phyloP scores from a whole-genome alignment of 2,329 filamentous ascomycete genomes.

The Purpureocillium lavendulum region DNA sequence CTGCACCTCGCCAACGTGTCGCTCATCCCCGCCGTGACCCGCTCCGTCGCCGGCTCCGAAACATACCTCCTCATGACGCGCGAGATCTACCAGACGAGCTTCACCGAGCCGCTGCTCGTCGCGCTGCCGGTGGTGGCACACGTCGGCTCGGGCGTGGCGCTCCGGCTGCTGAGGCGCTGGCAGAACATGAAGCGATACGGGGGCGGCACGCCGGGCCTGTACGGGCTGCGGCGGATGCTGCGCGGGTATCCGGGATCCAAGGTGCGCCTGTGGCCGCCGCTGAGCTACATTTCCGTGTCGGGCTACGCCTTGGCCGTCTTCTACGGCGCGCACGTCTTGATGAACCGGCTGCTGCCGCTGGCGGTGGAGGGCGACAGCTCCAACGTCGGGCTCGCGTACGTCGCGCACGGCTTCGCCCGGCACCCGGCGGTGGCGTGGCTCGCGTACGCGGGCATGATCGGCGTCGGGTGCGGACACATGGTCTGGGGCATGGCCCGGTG shows the following conservation, averaged over 20 bases:
- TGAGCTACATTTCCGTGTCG: slow-evolving; percentile 62
- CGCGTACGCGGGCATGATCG: slow-evolving; percentile 62
- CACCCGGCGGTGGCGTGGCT: slow-evolving; percentile 58
- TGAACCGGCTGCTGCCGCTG: slow-evolving; percentile 70
- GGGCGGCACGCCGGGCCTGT: slow-evolving; percentile 50
- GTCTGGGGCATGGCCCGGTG: slow-evolving; percentile 82
- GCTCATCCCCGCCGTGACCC: slow-evolving; percentile 66
- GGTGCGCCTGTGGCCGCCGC: slow-evolving; percentile 51
- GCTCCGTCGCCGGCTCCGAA: slow-evolving; percentile 67
- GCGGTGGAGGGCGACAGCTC: slow-evolving; percentile 74
- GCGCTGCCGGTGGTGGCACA: slow-evolving; percentile 67
- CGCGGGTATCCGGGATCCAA: slow-evolving; percentile 25
- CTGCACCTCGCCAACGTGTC: slow-evolving; percentile 78
- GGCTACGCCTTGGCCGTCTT: slow-evolving; percentile 64
- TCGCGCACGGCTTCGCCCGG: slow-evolving; percentile 75
- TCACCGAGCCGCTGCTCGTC: slow-evolving; percentile 73
- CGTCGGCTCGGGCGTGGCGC: slow-evolving; percentile 64
- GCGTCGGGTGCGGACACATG: slow-evolving; percentile 65
- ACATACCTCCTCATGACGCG: slow-evolving; percentile 83
- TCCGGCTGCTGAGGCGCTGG: slow-evolving; percentile 66
- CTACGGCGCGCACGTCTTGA: slow-evolving; percentile 61
- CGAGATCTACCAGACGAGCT: slow-evolving; percentile 81
- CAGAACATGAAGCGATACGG: slow-evolving; percentile 71
- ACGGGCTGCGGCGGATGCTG: slow-evolving; percentile 24
- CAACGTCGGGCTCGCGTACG: slow-evolving; percentile 76